Base-by-base conservation (phyloP, 768 basidiomycete genomes). In the Termitomyces sp. region DNA sequence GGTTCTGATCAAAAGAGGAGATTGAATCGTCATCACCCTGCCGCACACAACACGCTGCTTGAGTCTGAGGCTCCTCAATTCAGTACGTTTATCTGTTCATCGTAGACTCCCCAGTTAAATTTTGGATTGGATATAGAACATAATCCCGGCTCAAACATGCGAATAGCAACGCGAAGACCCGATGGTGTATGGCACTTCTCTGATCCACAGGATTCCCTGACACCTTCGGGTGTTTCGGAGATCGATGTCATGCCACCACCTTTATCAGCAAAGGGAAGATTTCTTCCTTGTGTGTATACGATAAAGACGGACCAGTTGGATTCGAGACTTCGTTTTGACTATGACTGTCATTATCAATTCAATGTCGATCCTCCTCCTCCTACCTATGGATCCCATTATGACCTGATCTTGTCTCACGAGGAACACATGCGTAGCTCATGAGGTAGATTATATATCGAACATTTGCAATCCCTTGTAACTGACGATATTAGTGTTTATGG, bases 181-280 rank as follows among this genome's bases (percentile, higher is more conserved):
- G 80, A 84, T 59, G 83, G 84, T 22, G 78, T 76, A 53, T 85
- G 83, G 84, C 73, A 78, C 46, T 83, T 84, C 61, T 68, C 74
- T 14, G 74, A 78, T 44, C 72, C 77, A 2, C 68, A 70, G 18
- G 69, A 70, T 4, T 72, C 76, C 1, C 77, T 78, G 62, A 69
- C 71, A 30, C 78, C 78, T 2, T 44, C 61, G 10, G 75, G 76
- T 4, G 70, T 76, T 9, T 66, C 67, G 6, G 77, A 77, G 32
- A 61, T 76, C 42, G 75, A 75, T 22, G 64, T 70, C 30, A 47
- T 64, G 0, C 70, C 73, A 7, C 65, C 68, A 3, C 66, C 70
- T 10, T 64, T 68, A 4, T 65, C 69, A 4, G 54, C 65, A 2
- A 57, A 35, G 8, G 54, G 35, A 13, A 40, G 14, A 26, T 35